phyloP scores from a whole-genome alignment of 805 yeast species.

The Lipomyces lipofer region DNA sequence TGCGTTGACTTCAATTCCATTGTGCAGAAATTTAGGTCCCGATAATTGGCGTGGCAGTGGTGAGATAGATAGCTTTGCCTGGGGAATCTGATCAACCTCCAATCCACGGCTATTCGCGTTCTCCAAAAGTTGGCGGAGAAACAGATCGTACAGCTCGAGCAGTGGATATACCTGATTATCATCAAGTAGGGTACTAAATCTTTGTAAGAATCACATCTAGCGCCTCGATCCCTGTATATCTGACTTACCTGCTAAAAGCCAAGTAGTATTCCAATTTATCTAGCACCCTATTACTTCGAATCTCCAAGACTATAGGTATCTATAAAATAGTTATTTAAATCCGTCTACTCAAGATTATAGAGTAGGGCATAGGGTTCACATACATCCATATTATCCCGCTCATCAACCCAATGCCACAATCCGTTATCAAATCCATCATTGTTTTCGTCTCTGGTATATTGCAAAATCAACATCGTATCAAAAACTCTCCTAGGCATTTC shows the following conservation, averaged over 20 bases:
- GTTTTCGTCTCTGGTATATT: background rate
- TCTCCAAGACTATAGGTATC: slow-evolving; percentile 17
- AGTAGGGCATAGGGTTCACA: background rate
- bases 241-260: slow-evolving; percentile 7
- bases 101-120: background rate
- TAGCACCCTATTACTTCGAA: slow-evolving; percentile 1
- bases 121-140: background rate
- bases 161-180: slow-evolving; percentile 3
- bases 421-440: slow-evolving; percentile 13
- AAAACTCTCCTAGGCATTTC: slow-evolving; percentile 1
- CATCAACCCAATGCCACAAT: slow-evolving; percentile 11
- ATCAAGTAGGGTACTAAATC: slow-evolving; percentile 3
- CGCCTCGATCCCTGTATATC: background rate
- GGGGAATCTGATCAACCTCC: background rate
- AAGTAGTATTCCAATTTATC: slow-evolving; percentile 6
- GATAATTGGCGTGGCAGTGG: background rate
- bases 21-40: slow-evolving; percentile 11
- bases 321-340: background rate
- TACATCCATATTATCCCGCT: slow-evolving; percentile 22
- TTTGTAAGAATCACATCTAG: background rate
- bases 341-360: too few species aligned
- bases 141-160: slow-evolving; percentile 2
- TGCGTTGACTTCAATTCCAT: slow-evolving; percentile 14
- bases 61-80: slow-evolving; percentile 1
- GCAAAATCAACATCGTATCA: slow-evolving; percentile 26